Conservation (phyloP, 2,329 filamentous ascomycete genomes). For the Penicillium verrucosum region DNA sequence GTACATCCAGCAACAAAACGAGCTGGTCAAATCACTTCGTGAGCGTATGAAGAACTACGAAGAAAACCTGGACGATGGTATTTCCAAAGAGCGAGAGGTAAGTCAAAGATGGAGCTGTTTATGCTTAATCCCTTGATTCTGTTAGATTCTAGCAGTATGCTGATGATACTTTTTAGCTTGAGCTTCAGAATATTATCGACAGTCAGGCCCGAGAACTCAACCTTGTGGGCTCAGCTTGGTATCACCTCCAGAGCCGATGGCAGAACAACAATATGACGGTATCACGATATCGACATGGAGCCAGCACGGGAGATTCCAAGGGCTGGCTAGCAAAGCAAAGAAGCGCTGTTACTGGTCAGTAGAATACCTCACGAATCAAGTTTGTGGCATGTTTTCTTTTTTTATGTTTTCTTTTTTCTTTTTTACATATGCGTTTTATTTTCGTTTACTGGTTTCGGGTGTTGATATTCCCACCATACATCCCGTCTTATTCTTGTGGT, state of each 20-base stretch:
- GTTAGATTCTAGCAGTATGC: conserved; percentile 1
- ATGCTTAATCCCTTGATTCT: background rate
- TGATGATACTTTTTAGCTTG: conserved; percentile 30
- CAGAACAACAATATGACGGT: conserved; percentile 44
- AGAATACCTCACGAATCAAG: conserved; percentile 4
- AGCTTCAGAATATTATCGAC: conserved; percentile 42
- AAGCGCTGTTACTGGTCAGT: conserved; percentile 40
- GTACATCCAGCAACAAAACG: conserved; percentile 45
- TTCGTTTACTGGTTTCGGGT: conserved; percentile 3
- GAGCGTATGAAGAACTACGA: conserved; percentile 42
- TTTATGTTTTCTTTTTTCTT: background rate
- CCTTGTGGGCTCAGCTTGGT: conserved; percentile 48
- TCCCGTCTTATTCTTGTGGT: conserved; percentile 5
- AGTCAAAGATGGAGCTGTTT: conserved; percentile 6
- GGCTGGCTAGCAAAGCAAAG: conserved; percentile 48
- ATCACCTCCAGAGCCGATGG: conserved; percentile 45
- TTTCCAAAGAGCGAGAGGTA: conserved; percentile 43
- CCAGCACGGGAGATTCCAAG: conserved; percentile 37
- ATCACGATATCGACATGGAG: conserved; percentile 40
- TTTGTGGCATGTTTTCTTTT: background rate
- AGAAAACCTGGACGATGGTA: conserved; percentile 36
- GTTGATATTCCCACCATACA: conserved; percentile 11
- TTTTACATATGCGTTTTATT: background rate
- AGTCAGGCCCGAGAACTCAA: conserved; percentile 43
- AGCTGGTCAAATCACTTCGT: conserved; percentile 42